Evolutionary conservation across 2,329 filamentous ascomycete species (phyloP).

Genomic region (Nectriaceae sp.): DNA sequence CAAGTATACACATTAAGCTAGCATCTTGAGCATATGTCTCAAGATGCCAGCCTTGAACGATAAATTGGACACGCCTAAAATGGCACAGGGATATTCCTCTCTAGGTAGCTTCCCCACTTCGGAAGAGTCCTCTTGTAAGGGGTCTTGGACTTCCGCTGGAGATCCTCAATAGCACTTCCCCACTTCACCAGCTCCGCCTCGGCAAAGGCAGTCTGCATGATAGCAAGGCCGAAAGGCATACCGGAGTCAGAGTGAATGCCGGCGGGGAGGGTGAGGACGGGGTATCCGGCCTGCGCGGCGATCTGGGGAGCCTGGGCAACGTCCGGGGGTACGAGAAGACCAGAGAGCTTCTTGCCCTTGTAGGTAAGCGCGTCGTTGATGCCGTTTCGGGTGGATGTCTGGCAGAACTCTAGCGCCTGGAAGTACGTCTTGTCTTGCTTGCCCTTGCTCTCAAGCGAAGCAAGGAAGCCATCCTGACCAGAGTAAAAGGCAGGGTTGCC

Average conservation of each 20-base stretch:
- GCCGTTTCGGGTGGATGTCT: conserved; percentile 61
- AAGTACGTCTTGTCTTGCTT: conserved; percentile 65
- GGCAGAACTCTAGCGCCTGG: conserved; percentile 65
- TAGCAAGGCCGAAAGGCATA: conserved; percentile 62
- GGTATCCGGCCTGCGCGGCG: conserved; percentile 75
- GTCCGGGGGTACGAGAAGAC: conserved; percentile 68
- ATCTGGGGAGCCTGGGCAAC: conserved; percentile 69
- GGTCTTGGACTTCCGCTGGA: conserved; percentile 46
- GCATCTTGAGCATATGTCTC: not conserved
- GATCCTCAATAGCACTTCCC: conserved; percentile 64
- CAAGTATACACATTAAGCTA: conserved; percentile 4
- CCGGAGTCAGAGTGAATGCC: conserved; percentile 55
- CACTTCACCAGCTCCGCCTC: conserved; percentile 61
- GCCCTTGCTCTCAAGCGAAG: conserved; percentile 62
- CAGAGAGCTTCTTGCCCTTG: conserved; percentile 52
- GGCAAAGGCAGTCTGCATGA: conserved; percentile 62
- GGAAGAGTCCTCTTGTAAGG: conserved; percentile 51
- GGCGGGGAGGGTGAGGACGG: conserved; percentile 68
- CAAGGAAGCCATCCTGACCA: conserved; percentile 72
- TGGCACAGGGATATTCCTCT: conserved; percentile 45
- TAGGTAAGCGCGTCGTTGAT: conserved; percentile 67
- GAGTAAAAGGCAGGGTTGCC: conserved; percentile 64
- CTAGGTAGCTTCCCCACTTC: conserved; percentile 53
- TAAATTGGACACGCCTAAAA: conserved; percentile 16
- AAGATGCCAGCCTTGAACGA: not conserved